Base-by-base conservation (phyloP, 2,329 filamentous ascomycete genomes). In the Phaeosphaeria sp. region DNA sequence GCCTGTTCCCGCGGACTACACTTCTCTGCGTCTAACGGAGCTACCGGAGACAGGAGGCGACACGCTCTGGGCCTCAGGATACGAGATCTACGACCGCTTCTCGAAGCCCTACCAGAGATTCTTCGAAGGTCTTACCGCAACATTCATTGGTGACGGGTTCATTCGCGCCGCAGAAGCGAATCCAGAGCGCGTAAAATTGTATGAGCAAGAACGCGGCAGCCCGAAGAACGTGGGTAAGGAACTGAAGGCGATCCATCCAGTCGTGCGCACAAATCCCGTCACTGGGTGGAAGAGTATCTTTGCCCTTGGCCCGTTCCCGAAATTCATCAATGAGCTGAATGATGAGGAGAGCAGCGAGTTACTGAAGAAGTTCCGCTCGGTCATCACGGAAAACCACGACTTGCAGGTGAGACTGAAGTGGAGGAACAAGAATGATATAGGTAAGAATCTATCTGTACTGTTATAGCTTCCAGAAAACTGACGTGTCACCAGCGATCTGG, bases 1-100 rank as follows among this genome's bases (percentile, higher is more conserved):
- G 75, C 83, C 83, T 0, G 77, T 85, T 3, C 88, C 89, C 0
- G 82, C 83, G 7, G 88, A 90, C 69, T 90, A 90, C 65, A 82
- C 87, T 0, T 80, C 84, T 0, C 77, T 90, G n/a, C 82, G 86
- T 50, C 74, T 89, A 0, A 65, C 62, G 0, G 44, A 63, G 46
- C 48, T 71, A 11, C 72, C 42, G 0, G 27, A 59, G 10, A 54
- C 56, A 2, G 77, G 77, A 17, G 78, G 78, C 11, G 79, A 80
- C 50, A 80, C 78, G 0, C 72, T 80, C 0, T 81, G 78, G 77
- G 75, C 72, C 22, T 79, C 77, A 0, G 78, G 78, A 1, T 81
- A 81, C 52, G 79, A 79, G 59, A 59, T 79, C 6, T 72, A 64
- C 50, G 63, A 72, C 33, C 71, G 72, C 41, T 67, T 70, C 17